A percentile compares a stretch with the other conserved stretches of the same genome.
These are phyloP conservation scores for Rhizophagus clarus DNA, from an alignment of 192 early-diverging fungal species.

Conservation along the genomic window DNA sequence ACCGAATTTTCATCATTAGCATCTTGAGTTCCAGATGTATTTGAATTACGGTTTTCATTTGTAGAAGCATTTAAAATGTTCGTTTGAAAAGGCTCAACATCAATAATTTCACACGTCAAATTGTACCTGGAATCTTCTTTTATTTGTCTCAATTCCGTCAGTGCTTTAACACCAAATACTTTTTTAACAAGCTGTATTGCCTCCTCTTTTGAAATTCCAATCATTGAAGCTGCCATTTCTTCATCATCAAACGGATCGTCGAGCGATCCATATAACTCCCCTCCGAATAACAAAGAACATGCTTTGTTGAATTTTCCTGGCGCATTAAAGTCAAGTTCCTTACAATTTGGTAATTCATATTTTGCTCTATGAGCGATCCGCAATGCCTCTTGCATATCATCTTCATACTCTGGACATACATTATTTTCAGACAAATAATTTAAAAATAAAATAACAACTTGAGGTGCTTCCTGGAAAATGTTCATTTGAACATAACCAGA, in stretches of 20 bases:
- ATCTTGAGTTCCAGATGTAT: too few relatives aligned
- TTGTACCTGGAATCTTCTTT: background rate
- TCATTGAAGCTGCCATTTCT: conserved; percentile 11
- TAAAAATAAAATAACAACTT: conserved; percentile 48
- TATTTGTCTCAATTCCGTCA: background rate
- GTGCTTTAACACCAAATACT: background rate
- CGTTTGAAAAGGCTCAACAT: background rate
- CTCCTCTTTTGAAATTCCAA: conserved; percentile 35
- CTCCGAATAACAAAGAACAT: conserved; percentile 51
- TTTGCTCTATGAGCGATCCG: conserved; percentile 46
- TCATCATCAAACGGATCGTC: conserved; percentile 32
- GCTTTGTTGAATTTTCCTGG: conserved; percentile 59
- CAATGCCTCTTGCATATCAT: conserved; percentile 51
- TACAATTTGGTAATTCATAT: conserved; percentile 51
- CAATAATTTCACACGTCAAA: background rate
- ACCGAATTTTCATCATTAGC: background rate
- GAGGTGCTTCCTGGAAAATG: conserved; percentile 46
- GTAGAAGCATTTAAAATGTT: background rate
- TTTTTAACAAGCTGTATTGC: background rate
- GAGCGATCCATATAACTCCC: conserved; percentile 41
- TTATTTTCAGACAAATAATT: conserved; percentile 51
- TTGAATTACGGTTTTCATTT: too few relatives aligned
- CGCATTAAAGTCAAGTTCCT: conserved; percentile 37
- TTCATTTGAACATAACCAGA: conserved; percentile 49
- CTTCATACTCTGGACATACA: conserved; percentile 53